A percentile compares a stretch with the other conserved stretches of the same genome.
Conservation (phyloP, 179 eudicot genomes). For the Dionaea muscipula region DNA sequence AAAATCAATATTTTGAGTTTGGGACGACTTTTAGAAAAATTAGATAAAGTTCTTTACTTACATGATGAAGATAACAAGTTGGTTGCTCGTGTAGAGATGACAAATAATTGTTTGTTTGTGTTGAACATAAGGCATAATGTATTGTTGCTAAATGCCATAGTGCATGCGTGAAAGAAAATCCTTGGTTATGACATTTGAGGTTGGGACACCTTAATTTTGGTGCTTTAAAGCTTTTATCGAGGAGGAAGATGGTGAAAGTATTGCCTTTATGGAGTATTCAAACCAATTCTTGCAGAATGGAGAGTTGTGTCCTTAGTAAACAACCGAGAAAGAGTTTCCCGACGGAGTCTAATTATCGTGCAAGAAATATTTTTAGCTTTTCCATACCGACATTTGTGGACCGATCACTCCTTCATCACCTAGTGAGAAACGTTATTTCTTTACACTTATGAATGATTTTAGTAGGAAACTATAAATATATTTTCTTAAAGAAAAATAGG, state of each 20-base stretch:
- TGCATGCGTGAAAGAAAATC: too few species aligned
- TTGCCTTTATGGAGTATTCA: not conserved
- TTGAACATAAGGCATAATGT: not conserved
- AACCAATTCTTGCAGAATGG: not conserved
- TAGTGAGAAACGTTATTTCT: not conserved
- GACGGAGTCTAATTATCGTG: not conserved
- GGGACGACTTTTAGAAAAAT: not conserved
- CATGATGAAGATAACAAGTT: not conserved
- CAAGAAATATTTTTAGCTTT: not conserved
- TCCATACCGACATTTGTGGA: not conserved
- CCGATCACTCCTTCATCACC: not conserved
- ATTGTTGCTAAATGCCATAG: too few species aligned
- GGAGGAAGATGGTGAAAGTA: not conserved
- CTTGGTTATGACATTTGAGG: too few species aligned
- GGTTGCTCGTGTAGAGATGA: not conserved
- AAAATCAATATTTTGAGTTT: not conserved
- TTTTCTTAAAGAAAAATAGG: not conserved
- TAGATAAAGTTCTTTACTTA: not conserved
- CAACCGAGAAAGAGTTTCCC: not conserved
- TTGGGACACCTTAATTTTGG: too few species aligned
- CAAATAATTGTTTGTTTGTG: not conserved
- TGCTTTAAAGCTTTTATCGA: not conserved
- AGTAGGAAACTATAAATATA: constrained; percentile 1
- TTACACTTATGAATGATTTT: not conserved
- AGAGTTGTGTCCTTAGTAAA: not conserved